These are phyloP conservation scores for Bjerkandera adusta DNA, from an alignment of 1,284 basidiomycete genomes.

Conservation along the genomic window DNA sequence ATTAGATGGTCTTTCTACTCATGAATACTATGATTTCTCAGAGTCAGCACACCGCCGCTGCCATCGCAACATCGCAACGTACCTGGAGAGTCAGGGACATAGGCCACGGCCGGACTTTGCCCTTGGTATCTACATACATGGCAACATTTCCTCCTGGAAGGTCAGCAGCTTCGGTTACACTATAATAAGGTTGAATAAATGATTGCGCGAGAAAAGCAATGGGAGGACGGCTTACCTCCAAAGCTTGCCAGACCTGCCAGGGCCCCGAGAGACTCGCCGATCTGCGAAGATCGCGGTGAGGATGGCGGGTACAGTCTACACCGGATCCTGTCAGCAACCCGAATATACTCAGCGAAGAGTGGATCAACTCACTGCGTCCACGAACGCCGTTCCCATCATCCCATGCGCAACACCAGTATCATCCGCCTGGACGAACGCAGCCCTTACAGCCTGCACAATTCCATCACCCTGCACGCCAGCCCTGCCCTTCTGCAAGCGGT, in stretches of 20 bases:
- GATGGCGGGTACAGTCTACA: slow-evolving; percentile 8
- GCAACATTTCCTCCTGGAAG: background rate
- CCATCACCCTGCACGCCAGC: background rate
- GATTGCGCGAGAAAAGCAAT: background rate
- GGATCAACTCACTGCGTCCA: slow-evolving; percentile 3
- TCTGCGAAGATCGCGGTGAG: slow-evolving; percentile 6
- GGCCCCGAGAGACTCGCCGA: background rate
- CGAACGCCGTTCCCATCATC: slow-evolving; percentile 8
- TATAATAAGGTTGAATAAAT: background rate
- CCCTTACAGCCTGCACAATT: background rate
- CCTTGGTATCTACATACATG: slow-evolving; percentile 8
- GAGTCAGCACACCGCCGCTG: background rate
- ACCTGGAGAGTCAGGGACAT: slow-evolving; percentile 11
- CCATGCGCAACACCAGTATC: slow-evolving; percentile 6
- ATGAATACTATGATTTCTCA: background rate
- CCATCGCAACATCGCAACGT: background rate
- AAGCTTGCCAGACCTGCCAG: slow-evolving; percentile 10
- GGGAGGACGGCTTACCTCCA: slow-evolving; percentile 6
- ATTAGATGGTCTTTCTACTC: too few relatives aligned
- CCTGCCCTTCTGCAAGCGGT: slow-evolving; percentile 1
- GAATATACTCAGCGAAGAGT: background rate
- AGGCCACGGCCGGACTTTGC: slow-evolving; percentile 14
- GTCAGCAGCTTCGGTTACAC: background rate
- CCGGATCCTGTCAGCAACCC: background rate
- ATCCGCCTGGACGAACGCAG: background rate